Evolutionary conservation across 805 yeast species (phyloP).

Genomic region (Wickerhamomyces alni): DNA sequence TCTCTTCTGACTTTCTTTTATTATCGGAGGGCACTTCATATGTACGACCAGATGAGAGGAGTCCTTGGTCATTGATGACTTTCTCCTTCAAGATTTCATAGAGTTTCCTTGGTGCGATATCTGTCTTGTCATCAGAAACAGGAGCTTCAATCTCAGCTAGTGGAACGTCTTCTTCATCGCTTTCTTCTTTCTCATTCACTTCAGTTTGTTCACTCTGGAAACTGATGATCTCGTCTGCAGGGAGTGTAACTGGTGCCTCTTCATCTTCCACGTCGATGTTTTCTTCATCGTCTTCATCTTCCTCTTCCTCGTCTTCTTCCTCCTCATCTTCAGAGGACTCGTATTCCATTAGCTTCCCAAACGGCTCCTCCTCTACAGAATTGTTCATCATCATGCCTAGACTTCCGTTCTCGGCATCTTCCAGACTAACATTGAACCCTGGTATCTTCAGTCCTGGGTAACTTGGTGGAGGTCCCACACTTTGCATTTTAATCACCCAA

Average conservation of each 20-base stretch:
- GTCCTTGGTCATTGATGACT: slow-evolving; percentile 5
- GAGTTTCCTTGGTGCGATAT: slow-evolving; percentile 18
- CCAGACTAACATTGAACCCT: slow-evolving; percentile 39
- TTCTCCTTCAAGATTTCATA: slow-evolving; percentile 21
- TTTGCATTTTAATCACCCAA: slow-evolving; percentile 68
- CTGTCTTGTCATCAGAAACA: slow-evolving; percentile 2
- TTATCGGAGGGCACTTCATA: slow-evolving; percentile 20
- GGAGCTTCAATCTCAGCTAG: slow-evolving; percentile 6
- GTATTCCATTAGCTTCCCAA: slow-evolving; percentile 27
- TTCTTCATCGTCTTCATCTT: too few relatives aligned
- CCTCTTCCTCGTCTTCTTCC: slow-evolving; percentile 19
- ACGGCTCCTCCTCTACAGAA: slow-evolving; percentile 18
- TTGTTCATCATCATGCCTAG: slow-evolving; percentile 6
- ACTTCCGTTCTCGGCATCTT: slow-evolving; percentile 28
- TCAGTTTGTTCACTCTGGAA: too few relatives aligned
- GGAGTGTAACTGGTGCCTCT: slow-evolving; percentile 3
- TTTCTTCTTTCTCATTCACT: slow-evolving; percentile 6
- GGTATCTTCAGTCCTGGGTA: slow-evolving; percentile 62
- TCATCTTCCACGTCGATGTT: slow-evolving; percentile 11
- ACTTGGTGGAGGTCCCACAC: slow-evolving; percentile 78
- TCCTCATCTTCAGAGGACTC: slow-evolving; percentile 18
- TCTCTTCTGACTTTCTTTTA: slow-evolving; percentile 9
- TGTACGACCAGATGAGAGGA: slow-evolving; percentile 14
- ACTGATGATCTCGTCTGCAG: neutral
- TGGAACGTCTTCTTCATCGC: slow-evolving; percentile 23